Evolutionary conservation across 352 stramenopile species (phyloP), one percentile per base, ranked within the genome.

Genomic region (Saprolegnia diclina): DNA sequence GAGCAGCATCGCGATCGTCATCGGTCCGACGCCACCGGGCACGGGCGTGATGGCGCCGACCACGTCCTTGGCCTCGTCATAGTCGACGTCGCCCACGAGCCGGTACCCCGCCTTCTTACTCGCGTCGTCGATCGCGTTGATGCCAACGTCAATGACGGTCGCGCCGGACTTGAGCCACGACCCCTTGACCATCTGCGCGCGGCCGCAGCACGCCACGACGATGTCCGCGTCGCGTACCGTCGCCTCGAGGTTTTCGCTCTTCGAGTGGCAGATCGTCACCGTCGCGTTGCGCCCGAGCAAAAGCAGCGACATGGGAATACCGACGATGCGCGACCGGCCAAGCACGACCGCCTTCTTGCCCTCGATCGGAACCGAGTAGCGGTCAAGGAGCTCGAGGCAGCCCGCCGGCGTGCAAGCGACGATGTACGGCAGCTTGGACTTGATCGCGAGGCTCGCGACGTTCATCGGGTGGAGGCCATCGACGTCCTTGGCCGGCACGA

Each of bases 61-160:
- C 32, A 98, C 85, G 24, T 80, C 72, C 53, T 75, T 79, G 5
- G 82, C 96, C 52, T 88, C 87, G 6, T 77, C 76, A 68, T 94
- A 99, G 73, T 97, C 76, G 7, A 99, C 97, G 76, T 99, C 97
- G 16, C 97, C 97, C 37, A 99, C 96, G 16, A 99, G 85, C 69
- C 96, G 94, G 78, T 99, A 67, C 26, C 64, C 48, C 18, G 48
- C 32, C n/a, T 76, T 68, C 0, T 71, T 63, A 21, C 72, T 67
- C 4, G 77, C 48, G 44, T 92, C 85, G 13, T 95, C 85, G 3
- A 99, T 91, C 69, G 94, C 97, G 73, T 99, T 99, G 76, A 99
- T 99, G 9, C 97, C 97, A 18, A 99, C 97, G 79, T 99, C 97
- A 72, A 99, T 95, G 7, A 99, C 97, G 5, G 97, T 89, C 14